Conservation (phyloP, 176 grass and related monocot genomes). For the Juncus inflexus region DNA sequence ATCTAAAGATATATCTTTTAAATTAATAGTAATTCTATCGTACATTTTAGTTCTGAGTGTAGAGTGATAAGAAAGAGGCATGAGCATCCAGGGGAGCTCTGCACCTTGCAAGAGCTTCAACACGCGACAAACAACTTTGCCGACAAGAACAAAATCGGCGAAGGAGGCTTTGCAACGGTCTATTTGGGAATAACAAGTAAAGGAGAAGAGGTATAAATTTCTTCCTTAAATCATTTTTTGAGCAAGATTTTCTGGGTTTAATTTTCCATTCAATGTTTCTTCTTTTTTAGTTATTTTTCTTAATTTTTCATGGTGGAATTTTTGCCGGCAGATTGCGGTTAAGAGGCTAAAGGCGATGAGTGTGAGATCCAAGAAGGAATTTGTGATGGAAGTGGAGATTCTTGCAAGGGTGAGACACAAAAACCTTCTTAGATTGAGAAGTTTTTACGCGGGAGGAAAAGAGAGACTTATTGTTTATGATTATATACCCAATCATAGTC, state of each 20-base stretch:
- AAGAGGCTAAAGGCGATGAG: slow-evolving; percentile 69
- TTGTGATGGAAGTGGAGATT: slow-evolving; percentile 78
- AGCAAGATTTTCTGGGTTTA: not conserved
- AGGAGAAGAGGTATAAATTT: slow-evolving; percentile 39
- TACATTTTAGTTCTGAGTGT: too few relatives aligned
- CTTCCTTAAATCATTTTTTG: not conserved
- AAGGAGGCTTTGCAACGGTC: slow-evolving; percentile 28
- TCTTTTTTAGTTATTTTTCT: not conserved
- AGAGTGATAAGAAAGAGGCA: not conserved
- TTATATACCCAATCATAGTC: slow-evolving; percentile 87
- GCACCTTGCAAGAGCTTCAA: slow-evolving; percentile 58
- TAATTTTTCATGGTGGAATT: not conserved
- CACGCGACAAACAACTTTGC: slow-evolving; percentile 67
- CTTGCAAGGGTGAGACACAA: slow-evolving; percentile 57
- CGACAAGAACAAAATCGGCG: slow-evolving; percentile 39
- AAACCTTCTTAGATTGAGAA: slow-evolving; percentile 60
- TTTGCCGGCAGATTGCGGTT: slow-evolving; percentile 46
- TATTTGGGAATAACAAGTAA: slow-evolving; percentile 38
- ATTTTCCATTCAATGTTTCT: not conserved
- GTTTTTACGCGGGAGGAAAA: slow-evolving; percentile 59
- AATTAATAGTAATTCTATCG: too few relatives aligned
- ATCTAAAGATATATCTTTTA: too few relatives aligned
- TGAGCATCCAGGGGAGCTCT: slow-evolving; percentile 74
- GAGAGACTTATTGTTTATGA: slow-evolving; percentile 82
- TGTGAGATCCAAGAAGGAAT: slow-evolving; percentile 73